Evolutionary conservation across 1,139 yeast species (phyloP).

Genomic region (Diutina neorugosa): DNA sequence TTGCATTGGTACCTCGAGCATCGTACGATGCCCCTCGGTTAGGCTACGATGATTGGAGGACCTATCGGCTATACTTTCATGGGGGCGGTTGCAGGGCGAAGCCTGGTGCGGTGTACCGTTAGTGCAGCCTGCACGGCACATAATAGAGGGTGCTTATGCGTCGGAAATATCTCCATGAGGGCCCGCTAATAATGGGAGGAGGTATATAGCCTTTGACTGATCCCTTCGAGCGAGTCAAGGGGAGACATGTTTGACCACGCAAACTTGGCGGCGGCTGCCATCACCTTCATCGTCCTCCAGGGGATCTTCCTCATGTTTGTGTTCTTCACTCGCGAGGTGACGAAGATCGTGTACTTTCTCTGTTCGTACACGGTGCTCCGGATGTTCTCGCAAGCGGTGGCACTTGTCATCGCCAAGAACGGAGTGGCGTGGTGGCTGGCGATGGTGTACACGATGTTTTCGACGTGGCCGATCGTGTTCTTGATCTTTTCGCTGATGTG

Average conservation of each 20-base stretch:
- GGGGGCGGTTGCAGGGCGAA: not conserved
- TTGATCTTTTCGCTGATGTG: constrained; percentile 2
- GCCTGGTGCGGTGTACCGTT: not conserved
- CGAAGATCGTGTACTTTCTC: constrained; percentile 1
- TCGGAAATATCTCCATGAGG: not conserved
- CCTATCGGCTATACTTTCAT: not conserved
- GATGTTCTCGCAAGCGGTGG: not conserved
- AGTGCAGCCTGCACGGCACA: not conserved
- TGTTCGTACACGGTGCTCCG: not conserved
- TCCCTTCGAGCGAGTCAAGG: not conserved
- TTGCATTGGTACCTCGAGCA: not conserved
- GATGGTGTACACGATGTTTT: not conserved
- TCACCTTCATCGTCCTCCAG: not conserved
- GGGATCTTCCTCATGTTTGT: not conserved
- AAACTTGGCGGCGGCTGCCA: constrained; percentile 3
- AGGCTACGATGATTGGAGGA: not conserved
- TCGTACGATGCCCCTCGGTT: not conserved
- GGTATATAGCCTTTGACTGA: not conserved
- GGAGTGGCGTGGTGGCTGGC: constrained; percentile 3
- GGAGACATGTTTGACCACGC: not conserved
- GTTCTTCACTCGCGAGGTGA: constrained; percentile 1
- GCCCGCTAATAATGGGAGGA: not conserved
- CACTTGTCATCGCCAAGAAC: constrained; percentile 1
- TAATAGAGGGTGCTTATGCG: not conserved
- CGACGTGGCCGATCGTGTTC: not conserved